Conservation (phyloP, 257 asterid species). For the Solanum paucissectum region DNA sequence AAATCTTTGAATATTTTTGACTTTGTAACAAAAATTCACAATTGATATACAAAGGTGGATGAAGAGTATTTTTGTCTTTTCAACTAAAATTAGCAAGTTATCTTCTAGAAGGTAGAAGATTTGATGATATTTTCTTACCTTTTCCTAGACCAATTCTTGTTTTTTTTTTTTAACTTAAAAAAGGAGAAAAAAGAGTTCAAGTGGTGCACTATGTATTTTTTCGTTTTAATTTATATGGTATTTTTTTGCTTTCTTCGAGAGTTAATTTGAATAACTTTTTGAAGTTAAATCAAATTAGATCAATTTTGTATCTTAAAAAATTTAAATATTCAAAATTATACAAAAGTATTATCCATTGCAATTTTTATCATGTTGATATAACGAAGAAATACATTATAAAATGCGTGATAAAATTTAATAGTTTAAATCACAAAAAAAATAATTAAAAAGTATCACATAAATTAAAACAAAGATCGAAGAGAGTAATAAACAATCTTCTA, state of each 20-base stretch:
- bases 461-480: too few relatives aligned
- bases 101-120: background rate
- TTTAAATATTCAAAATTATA: too few relatives aligned
- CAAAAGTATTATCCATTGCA: background rate
- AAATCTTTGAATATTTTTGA: background rate
- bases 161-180: background rate
- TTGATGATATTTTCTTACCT: background rate
- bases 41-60: background rate
- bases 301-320: too few relatives aligned
- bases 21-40: background rate
- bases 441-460: background rate
- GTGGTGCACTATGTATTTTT: too few relatives aligned
- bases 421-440: too few relatives aligned
- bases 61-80: background rate
- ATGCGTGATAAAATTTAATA: background rate
- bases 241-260: rapidly evolving
- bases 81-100: background rate
- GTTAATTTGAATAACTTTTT: background rate
- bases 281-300: too few relatives aligned
- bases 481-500: background rate
- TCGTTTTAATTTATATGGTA: too few relatives aligned
- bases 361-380: too few relatives aligned
- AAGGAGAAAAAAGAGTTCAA: background rate
- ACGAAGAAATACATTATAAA: too few relatives aligned
- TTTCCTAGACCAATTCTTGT: background rate